Percentiles rank a stretch among this genome's conserved stretches.
Evolutionary conservation across 495 filamentous ascomycete species (phyloP).

Genomic region (Trichocladium uniseriatum): DNA sequence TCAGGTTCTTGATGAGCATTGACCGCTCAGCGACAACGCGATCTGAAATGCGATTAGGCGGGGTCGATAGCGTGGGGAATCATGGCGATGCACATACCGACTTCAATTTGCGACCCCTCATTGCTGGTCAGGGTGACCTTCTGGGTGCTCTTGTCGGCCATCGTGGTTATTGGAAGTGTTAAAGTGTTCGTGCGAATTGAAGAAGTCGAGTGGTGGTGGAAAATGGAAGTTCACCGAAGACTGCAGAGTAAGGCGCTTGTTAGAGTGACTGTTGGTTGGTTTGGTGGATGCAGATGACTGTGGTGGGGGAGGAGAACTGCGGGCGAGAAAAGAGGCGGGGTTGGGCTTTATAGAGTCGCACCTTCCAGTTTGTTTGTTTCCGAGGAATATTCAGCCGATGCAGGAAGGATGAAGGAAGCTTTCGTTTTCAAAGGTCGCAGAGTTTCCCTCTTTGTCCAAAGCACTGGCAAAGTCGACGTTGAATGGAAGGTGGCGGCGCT

Average conservation of each 20-base stretch:
- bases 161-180: background rate
- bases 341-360: background rate
- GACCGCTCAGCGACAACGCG: constrained; percentile 83
- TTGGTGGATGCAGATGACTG: no score
- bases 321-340: background rate
- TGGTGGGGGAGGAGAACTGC: background rate
- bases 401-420: no score
- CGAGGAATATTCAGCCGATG: no score
- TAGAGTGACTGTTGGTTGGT: background rate
- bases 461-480: background rate
- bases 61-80: constrained; percentile 1
- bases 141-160: constrained; percentile 9
- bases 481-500: background rate
- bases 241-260: no score
- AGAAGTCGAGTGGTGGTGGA: background rate
- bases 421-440: no score
- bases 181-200: background rate
- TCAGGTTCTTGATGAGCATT: constrained; percentile 93
- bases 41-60: constrained; percentile 34
- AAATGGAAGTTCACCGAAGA: no score
- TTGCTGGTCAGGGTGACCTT: constrained; percentile 15
- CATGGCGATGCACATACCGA: constrained; percentile 3
- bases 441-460: no score
- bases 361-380: background rate
- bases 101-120: constrained; percentile 8